These are phyloP conservation scores for Colletotrichum tropicale DNA, from an alignment of 2,329 filamentous ascomycete genomes.

Conservation along the genomic window DNA sequence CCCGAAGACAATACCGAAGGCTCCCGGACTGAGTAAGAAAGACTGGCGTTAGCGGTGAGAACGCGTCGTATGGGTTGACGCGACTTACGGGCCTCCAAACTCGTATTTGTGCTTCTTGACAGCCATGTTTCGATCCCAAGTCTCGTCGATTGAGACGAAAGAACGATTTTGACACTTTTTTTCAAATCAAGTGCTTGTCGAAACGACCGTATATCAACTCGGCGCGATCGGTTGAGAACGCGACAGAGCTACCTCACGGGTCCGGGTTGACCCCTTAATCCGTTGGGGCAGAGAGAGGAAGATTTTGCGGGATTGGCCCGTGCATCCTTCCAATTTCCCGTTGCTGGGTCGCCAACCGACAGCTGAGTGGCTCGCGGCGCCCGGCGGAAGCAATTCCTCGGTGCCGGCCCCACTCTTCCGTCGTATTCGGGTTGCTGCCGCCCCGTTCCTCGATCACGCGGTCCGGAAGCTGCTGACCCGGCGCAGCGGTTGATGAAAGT, in stretches of 20 bases:
- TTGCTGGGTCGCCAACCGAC: not conserved
- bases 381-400: not conserved
- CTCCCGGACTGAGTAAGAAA: constrained; percentile 64
- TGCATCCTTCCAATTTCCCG: not conserved
- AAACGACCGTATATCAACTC: not conserved
- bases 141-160: not conserved
- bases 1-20: constrained; percentile 74
- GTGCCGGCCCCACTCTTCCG: not conserved
- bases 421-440: not conserved
- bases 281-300: not conserved
- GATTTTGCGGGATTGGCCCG: not conserved
- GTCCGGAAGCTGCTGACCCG: not conserved
- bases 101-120: constrained; percentile 28
- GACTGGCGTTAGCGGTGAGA: not conserved
- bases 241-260: not conserved
- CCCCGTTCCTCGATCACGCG: not conserved
- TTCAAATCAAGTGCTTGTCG: not conserved
- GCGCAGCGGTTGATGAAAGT: not conserved
- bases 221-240: not conserved
- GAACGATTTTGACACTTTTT: not conserved
- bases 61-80: not conserved
- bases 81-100: constrained; percentile 37
- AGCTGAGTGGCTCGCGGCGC: not conserved
- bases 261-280: not conserved
- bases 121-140: not conserved